Conservation (phyloP, 176 grass and related monocot species). For the Phragmites australis region DNA sequence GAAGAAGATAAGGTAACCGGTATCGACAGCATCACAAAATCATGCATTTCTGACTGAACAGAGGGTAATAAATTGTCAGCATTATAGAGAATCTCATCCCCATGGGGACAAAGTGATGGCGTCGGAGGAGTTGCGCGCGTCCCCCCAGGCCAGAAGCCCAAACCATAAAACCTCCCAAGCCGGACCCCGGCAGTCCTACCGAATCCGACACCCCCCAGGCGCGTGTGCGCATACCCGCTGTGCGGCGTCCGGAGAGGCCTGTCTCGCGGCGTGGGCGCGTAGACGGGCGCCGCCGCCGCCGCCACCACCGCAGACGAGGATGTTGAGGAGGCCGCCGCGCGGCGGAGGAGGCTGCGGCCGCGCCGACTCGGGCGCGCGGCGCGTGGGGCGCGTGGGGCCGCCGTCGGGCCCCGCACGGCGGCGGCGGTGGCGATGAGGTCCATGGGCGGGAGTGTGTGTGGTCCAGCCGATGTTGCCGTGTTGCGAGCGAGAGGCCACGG, state of each 20-base stretch:
- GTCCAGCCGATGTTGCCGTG: neutral
- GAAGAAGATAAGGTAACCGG: neutral
- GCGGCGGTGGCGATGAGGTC: constrained; percentile 23
- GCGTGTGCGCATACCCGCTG: constrained; percentile 58
- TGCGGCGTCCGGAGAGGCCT: constrained; percentile 86
- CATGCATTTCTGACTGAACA: neutral
- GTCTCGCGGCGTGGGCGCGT: constrained; percentile 63
- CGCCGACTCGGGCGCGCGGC: neutral
- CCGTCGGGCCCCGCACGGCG: neutral
- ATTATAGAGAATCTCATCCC: neutral
- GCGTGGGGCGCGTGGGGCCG: neutral
- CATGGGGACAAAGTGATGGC: neutral
- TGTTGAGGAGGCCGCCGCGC: neutral
- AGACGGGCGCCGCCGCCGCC: constrained; percentile 45
- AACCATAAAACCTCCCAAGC: neutral
- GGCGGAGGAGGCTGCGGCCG: neutral
- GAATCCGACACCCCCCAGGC: neutral
- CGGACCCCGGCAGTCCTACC: too few relatives aligned
- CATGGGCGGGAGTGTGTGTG: constrained; percentile 7
- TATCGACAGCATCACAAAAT: neutral
- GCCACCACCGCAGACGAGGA: neutral
- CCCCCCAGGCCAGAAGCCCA: neutral
- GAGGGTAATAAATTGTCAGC: neutral
- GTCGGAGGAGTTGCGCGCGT: neutral
- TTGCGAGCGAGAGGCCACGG: neutral